Evolutionary conservation across 78 protist species (phyloP).

Genomic region (Emiliania huxleyi): DNA sequence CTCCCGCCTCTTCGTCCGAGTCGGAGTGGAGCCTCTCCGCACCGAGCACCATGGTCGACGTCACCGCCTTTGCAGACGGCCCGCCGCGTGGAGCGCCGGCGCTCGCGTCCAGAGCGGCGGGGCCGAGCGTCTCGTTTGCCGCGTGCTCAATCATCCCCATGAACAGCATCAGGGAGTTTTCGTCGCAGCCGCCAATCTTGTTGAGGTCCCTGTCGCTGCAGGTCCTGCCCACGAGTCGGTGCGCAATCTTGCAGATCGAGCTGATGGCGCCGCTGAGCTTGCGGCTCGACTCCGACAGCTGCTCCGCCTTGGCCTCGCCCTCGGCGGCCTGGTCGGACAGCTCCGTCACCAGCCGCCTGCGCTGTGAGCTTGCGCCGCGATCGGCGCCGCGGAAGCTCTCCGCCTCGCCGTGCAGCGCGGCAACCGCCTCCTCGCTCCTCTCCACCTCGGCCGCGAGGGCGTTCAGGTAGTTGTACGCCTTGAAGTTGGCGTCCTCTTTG

Average conservation of each 20-base stretch:
- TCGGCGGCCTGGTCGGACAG: conserved; percentile 33
- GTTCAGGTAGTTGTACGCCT: conserved; percentile 70
- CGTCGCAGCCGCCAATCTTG: not conserved
- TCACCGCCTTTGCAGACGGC: not conserved
- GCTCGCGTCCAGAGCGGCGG: not conserved
- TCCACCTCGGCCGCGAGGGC: conserved; percentile 71
- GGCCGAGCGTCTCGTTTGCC: not conserved
- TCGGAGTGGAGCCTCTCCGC: not conserved
- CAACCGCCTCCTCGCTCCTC: conserved; percentile 56
- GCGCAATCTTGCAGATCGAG: not conserved
- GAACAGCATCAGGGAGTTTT: conserved; percentile 6
- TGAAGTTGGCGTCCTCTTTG: conserved; percentile 75
- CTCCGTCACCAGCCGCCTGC: conserved; percentile 38
- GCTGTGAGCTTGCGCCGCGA: conserved; percentile 36
- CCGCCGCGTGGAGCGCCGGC: no score
- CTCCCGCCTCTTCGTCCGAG: not conserved
- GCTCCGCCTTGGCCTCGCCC: conserved; percentile 48
- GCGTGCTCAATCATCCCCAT: conserved; percentile 32
- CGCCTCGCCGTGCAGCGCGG: not conserved
- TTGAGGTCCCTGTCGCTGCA: not conserved
- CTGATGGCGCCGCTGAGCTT: not conserved
- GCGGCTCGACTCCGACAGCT: not conserved
- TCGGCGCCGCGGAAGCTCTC: conserved; percentile 46
- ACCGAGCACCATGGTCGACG: not conserved
- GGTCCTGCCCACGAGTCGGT: not conserved